Base-by-base conservation (phyloP, 1,284 basidiomycete species). In the Hypsizygus ulmarius region DNA sequence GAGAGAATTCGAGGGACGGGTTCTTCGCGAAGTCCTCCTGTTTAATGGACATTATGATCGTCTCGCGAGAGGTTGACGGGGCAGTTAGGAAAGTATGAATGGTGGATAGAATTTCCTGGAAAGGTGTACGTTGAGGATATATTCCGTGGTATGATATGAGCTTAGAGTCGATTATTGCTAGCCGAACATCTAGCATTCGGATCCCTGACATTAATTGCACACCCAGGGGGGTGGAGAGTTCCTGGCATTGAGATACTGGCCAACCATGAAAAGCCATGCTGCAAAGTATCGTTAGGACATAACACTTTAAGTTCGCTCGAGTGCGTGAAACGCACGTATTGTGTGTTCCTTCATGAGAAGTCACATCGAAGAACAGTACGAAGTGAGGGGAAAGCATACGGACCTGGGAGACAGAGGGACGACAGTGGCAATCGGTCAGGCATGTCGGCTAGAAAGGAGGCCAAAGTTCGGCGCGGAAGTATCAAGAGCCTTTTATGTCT, bases 41-140 rank as follows among this genome's bases (percentile, higher is more conserved):
- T 64, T 95, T 94, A 62, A 96, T 78, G 9, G 83, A 92, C 69
- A 93, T 80, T 30, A 95, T 76, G 33, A 95, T 63, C 0, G 87
- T 87, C 65, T 95, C 92, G 33, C 72, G 73, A 2, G 68, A 72
- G 1, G 82, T 79, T 3, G 60, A 54, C 0, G 84, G 73, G 0
- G 74, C 70, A 6, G 74, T 74, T 32, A 95, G 78, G 66, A 91
- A 96, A 1, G 62, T 56, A 55, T 84, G 72, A 8, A 93, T 59
- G 15, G 72, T 71, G 3, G 70, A 57, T 10, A 94, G 72, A 43
- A 89, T 80, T 11, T 74, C 70, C 47, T 78, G 68, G 63, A 92
- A 93, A 0, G 83, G 70, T 0, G 81, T 77, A 45, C 76, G 72
- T 62, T 94, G 78, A 0, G 89, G 83, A 59, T 78, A 81, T 43